Evolutionary conservation across 2,329 filamentous ascomycete genomes (phyloP), one percentile per base, ranked within the genome.

Genomic region (Nannizziopsis barbatae): DNA sequence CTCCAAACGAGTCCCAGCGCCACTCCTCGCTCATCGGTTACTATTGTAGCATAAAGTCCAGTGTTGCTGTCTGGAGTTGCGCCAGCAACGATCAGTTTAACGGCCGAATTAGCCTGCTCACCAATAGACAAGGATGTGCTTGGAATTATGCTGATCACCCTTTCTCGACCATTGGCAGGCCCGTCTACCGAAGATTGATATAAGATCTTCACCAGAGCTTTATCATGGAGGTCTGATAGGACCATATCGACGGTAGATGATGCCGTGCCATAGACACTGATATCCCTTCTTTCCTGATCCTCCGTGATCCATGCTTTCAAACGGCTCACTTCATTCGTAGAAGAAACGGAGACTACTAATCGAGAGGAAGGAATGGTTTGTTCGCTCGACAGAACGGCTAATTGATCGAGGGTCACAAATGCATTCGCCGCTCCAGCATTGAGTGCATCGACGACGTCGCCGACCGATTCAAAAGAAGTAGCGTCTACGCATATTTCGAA

Each of bases 1-100:
- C 89, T 95, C 73, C 95, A 98, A 14, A 95, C 92, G 55, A 98
- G 70, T 0, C 92, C 92, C 11, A 98, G 72, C 7, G 87, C 86
- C 15, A 84, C 73, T 1, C 88, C 89, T 42, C 83, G 74, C 71
- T 95, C 86, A 62, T 98, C 87, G 1, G 85, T 88, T 6, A 98
- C 92, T 3, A 95, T 77, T 0, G 92, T 98, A 1, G 92, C 83
- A 56, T 94, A 80, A 7, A 98, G 75, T 7, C 84, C 83, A 62
- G 95, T 93, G 3, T 79, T 67, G 54, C 88, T 77, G 65, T 98
- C 92, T 35, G 85, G 86, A 53, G 77, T 82, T 67, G 88, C 88
- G 54, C 81, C 80, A 2, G 79, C 75, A 44, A 86, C 77, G 52
- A 96, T 73, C 27, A 95, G 69, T 58, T 79, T 80, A 10, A 80